These are phyloP conservation scores for Phytophthora chlamydospora DNA, from an alignment of 352 stramenopile species.

Conservation along the genomic window DNA sequence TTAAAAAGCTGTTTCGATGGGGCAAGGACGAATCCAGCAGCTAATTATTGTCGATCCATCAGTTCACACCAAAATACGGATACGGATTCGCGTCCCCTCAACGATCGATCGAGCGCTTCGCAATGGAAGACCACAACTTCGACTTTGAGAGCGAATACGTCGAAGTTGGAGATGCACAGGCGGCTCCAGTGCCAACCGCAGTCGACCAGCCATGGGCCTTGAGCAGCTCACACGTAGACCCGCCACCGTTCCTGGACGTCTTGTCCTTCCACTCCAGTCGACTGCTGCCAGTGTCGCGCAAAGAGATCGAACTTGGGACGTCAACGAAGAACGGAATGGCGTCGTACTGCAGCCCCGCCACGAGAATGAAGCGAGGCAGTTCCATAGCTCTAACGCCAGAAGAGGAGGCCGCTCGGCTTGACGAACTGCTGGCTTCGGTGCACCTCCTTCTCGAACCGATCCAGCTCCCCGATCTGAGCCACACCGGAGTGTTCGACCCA, in stretches of 20 bases:
- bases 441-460: slow-evolving; percentile 69
- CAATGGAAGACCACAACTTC: slow-evolving; percentile 2
- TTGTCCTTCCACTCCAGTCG: slow-evolving; percentile 67
- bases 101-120: not conserved
- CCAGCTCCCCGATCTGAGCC: slow-evolving; percentile 59
- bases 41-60: no score
- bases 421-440: slow-evolving; percentile 45
- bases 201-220: slow-evolving; percentile 8
- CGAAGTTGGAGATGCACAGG: not conserved
- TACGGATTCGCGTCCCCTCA: not conserved
- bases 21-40: no score
- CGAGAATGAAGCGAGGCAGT: not conserved
- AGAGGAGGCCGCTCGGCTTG: slow-evolving; percentile 26
- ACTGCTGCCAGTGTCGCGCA: slow-evolving; percentile 40
- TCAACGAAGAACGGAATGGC: slow-evolving; percentile 7
- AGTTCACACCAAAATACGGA: not conserved
- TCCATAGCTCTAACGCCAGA: slow-evolving; percentile 3
- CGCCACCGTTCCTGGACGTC: slow-evolving; percentile 67
- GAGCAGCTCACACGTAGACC: slow-evolving; percentile 11
- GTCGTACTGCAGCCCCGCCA: not conserved
- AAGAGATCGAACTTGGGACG: slow-evolving; percentile 35
- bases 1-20: no score
- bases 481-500: slow-evolving; percentile 52
- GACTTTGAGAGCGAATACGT: not conserved
- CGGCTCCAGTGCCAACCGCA: not conserved